phyloP scores from a whole-genome alignment of 345 rosid genomes.

The Sisymbrium irio region DNA sequence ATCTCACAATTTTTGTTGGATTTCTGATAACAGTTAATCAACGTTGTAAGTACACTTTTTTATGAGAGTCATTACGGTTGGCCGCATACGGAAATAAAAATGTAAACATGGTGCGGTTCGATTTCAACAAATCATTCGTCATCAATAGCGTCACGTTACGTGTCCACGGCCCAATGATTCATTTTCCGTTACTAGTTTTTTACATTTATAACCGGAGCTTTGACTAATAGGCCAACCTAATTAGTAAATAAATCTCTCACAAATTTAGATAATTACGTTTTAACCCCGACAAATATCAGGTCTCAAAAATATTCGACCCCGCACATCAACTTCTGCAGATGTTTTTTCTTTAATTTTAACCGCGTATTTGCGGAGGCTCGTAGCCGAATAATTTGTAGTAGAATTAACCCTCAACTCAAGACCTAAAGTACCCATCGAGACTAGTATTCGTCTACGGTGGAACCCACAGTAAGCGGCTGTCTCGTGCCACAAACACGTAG shows the following conservation, averaged over 20 bases:
- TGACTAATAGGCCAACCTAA: conserved; percentile 3
- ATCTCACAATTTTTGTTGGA: background rate
- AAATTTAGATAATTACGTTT: conserved; percentile 1
- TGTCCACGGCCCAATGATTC: background rate
- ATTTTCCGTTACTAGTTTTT: conserved; percentile 8
- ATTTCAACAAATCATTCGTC: conserved; percentile 32
- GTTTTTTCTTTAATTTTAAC: background rate
- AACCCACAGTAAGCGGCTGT: conserved; percentile 55
- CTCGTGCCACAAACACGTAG: conserved; percentile 49
- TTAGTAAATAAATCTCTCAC: background rate
- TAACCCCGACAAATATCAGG: background rate
- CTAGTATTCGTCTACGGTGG: conserved; percentile 14
- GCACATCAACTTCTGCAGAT: background rate
- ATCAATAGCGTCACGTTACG: conserved; percentile 39
- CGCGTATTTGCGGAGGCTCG: conserved; percentile 37
- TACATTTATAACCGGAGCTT: background rate
- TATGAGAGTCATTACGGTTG: conserved; percentile 23
- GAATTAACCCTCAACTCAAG: background rate
- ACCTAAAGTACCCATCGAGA: background rate
- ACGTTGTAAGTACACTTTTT: background rate
- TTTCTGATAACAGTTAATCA: background rate
- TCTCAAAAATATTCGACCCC: background rate
- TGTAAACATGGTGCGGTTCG: conserved; percentile 11
- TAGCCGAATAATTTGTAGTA: conserved; percentile 31
- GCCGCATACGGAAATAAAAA: conserved; percentile 29